phyloP scores from a whole-genome alignment of 257 asterid genomes.

The Solanum microdontum region DNA sequence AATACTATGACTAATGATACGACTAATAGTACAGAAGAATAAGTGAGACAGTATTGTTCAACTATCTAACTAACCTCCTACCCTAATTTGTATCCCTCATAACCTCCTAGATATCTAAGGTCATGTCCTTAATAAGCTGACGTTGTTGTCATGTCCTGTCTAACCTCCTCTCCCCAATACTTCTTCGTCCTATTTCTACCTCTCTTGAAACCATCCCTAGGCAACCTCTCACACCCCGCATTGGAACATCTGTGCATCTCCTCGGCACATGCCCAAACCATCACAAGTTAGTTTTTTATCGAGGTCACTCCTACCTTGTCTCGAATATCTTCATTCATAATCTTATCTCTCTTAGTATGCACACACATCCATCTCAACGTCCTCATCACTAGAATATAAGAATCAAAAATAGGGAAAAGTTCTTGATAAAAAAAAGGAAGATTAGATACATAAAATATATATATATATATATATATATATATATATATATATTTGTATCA shows the following conservation, averaged over 20 bases:
- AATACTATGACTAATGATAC: background rate
- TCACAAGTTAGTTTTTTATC: too few species aligned
- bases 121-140: background rate
- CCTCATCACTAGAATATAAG: too few species aligned
- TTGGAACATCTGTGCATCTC: background rate
- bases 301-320: background rate
- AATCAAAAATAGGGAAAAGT: too few species aligned
- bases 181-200: background rate
- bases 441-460: too few species aligned
- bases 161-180: background rate
- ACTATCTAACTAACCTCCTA: background rate
- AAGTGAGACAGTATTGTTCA: background rate
- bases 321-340: background rate
- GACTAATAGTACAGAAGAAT: background rate
- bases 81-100: background rate
- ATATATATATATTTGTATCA: background rate
- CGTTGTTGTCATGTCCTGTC: background rate
- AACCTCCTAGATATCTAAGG: background rate
- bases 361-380: background rate
- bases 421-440: too few species aligned
- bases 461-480: too few species aligned
- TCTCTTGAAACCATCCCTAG: background rate
- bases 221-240: background rate
- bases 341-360: too few species aligned
- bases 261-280: background rate